Evolutionary conservation across 495 filamentous ascomycete species (phyloP), one percentile per base, ranked within the genome.

Genomic region (Amphirosellinia nigrospora): DNA sequence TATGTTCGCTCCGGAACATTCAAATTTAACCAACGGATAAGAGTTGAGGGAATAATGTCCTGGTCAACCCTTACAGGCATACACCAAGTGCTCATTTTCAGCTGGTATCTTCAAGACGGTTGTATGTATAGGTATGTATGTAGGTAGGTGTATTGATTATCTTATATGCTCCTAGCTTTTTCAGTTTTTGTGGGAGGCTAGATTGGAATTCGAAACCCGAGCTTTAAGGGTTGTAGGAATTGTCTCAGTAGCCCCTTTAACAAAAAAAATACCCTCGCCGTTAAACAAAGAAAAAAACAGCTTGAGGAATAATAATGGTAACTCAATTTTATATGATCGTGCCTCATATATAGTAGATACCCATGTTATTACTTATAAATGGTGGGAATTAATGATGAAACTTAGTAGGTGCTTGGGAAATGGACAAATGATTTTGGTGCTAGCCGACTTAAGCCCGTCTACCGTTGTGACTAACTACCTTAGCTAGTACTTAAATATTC

Each of bases 101-200:
- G 28, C 28, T 39, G n/a, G 26, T 65, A 30, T 50, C 21, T 21
- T 21, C 13, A 41, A 16, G 39, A 41, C 56, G 30, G 56, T 13
- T 39, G 16, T 32, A 60, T 59, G 55, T 36, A 59, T 19, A 56
- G 21, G 23, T 39, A 26, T 26, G 16, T 56, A 39, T 61, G 58
- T 39, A 26, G 13, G 16, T 56, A 39, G 39, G 58, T 41, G 36
- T 21, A 9, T 15, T 61, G 15, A 26, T 41, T 23, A 41, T 61
- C 58, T 41, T 63, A 39, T 39, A 64, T 36, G 41, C 28, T 64
- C 16, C 26, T 50, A 23, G 19, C 43, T 32, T n/a, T n/a, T 62
- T 62, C 13, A 62, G 59, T 16, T 62, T 23, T 45, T 32, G 32
- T 36, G 55, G 36, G 19, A 58, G 50, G 23, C 50, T 28, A 21